Evolutionary conservation across 2,329 filamentous ascomycete species (phyloP).

Genomic region (Colletotrichum spaethianum): DNA sequence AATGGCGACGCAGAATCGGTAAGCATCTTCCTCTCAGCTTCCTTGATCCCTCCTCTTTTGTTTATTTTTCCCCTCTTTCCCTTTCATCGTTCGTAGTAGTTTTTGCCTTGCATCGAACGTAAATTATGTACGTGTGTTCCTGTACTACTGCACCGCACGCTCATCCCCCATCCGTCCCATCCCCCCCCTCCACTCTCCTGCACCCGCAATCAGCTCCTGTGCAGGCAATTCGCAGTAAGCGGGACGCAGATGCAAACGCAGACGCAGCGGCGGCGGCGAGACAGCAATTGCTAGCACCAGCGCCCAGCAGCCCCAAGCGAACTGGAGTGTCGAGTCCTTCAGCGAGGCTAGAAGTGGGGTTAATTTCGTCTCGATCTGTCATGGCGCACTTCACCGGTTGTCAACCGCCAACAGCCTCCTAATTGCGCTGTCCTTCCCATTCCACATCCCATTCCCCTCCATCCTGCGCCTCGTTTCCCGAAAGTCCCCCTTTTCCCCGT

Average conservation of each 20-base stretch:
- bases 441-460: constrained; percentile 30
- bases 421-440: constrained; percentile 39
- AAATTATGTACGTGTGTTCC: background rate
- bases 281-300: background rate
- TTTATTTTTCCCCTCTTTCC: background rate
- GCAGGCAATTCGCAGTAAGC: constrained; percentile 4
- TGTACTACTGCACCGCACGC: constrained; percentile 3
- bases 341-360: constrained; percentile 46
- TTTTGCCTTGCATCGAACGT: constrained; percentile 1
- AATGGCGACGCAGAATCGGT: constrained; percentile 54
- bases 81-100: background rate
- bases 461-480: constrained; percentile 30
- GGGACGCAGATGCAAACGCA: background rate
- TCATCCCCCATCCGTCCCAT: constrained; percentile 12
- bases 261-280: background rate
- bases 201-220: constrained; percentile 8
- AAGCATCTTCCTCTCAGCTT: constrained; percentile 41
- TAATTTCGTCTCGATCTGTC: constrained; percentile 42
- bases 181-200: constrained; percentile 12
- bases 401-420: constrained; percentile 39
- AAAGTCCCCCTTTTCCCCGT: background rate
- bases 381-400: constrained; percentile 38
- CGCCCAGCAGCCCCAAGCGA: constrained; percentile 1
- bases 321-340: constrained; percentile 32
- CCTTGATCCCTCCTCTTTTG: background rate